Percentiles rank a stretch among this genome's conserved stretches.
Evolutionary conservation across 1,284 basidiomycete genomes (phyloP).

Genomic region (Ganoderma meredithae): DNA sequence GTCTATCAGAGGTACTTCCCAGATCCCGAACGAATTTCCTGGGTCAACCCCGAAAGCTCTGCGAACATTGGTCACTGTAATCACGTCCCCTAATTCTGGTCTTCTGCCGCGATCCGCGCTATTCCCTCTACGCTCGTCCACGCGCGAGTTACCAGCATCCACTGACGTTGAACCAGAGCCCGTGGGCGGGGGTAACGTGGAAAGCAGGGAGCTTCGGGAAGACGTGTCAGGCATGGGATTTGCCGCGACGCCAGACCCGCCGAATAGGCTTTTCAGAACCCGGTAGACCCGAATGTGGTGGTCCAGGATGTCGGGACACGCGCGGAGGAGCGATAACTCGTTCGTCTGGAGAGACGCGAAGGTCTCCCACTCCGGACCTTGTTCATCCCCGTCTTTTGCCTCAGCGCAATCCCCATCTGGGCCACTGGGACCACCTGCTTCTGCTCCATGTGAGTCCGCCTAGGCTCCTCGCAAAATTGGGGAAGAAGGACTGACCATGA

Average conservation of each 20-base stretch:
- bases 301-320: slow-evolving; percentile 40
- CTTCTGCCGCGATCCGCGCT: slow-evolving; percentile 2
- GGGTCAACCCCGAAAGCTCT: slow-evolving; percentile 63
- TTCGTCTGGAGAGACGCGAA: slow-evolving; percentile 40
- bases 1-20: slow-evolving; percentile 53
- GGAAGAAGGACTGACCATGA: neutral
- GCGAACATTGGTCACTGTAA: slow-evolving; percentile 52
- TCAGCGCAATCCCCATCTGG: neutral
- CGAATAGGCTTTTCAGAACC: slow-evolving; percentile 38
- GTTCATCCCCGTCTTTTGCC: neutral
- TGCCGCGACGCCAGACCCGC: slow-evolving; percentile 7
- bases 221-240: slow-evolving; percentile 7
- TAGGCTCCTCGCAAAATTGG: neutral
- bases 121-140: slow-evolving; percentile 5
- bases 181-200: slow-evolving; percentile 21
- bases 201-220: slow-evolving; percentile 26
- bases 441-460: neutral
- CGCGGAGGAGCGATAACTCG: slow-evolving; percentile 36
- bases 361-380: slow-evolving; percentile 31
- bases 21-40: slow-evolving; percentile 73
- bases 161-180: slow-evolving; percentile 13
- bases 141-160: neutral
- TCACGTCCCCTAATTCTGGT: slow-evolving; percentile 46
- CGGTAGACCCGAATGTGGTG: slow-evolving; percentile 42
- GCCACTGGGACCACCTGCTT: neutral